These are phyloP conservation scores for Candida silvatica DNA, from an alignment of 805 yeast genomes.

Conservation along the genomic window DNA sequence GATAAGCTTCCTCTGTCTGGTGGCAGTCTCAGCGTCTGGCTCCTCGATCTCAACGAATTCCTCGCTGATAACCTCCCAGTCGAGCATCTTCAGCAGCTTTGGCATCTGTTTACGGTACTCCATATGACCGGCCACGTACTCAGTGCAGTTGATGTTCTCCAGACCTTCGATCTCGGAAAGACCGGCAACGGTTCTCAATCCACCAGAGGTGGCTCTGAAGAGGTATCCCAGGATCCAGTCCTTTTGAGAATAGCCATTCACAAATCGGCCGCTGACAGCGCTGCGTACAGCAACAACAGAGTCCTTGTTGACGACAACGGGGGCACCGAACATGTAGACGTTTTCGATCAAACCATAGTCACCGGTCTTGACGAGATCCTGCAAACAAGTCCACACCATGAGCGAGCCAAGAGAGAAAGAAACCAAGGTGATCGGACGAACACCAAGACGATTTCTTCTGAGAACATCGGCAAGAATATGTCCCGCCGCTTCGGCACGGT, in stretches of 20 bases:
- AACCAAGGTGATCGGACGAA: conserved; percentile 82
- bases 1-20: conserved; percentile 74
- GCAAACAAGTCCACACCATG: conserved; percentile 80
- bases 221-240: conserved; percentile 96
- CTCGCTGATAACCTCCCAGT: conserved; percentile 79
- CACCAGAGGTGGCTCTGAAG: conserved; percentile 94
- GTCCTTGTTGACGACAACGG: conserved; percentile 70
- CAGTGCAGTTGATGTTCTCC: conserved; percentile 85
- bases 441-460: conserved; percentile 80
- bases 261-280: conserved; percentile 81
- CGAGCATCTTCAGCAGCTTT: conserved; percentile 53
- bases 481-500: conserved; percentile 97
- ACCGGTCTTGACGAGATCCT: conserved; percentile 77
- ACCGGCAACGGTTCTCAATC: conserved; percentile 86
- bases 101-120: conserved; percentile 95
- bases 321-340: conserved; percentile 82
- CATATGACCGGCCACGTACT: conserved; percentile 89
- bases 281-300: conserved; percentile 73
- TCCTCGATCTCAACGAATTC: conserved; percentile 95
- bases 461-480: conserved; percentile 84
- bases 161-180: conserved; percentile 64
- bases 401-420: conserved; percentile 95
- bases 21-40: conserved; percentile 82
- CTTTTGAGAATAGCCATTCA: conserved; percentile 83
- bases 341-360: conserved; percentile 86